A percentile compares a stretch with the other conserved stretches of the same genome.
These are phyloP conservation scores for Ettlia oleoabundans DNA, from an alignment of 139 green algal species.

Conservation along the genomic window DNA sequence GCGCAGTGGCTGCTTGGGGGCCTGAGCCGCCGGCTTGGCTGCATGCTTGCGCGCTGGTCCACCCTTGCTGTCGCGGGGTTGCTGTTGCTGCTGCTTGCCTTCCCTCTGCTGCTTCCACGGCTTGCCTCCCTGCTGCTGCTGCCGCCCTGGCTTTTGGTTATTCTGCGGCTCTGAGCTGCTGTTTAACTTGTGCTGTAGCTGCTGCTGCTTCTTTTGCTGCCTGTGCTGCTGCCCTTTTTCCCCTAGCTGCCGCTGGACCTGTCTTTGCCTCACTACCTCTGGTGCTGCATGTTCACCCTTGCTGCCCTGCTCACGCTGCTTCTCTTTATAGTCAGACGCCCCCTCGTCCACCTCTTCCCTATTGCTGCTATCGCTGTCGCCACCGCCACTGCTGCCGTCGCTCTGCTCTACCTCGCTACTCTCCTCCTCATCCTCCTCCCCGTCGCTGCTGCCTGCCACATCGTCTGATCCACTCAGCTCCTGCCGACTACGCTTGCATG, in stretches of 20 bases:
- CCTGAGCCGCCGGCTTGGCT: not conserved
- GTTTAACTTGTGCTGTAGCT: too few relatives aligned
- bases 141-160: too few relatives aligned
- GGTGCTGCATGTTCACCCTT: not conserved
- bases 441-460: not conserved
- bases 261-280: too few relatives aligned
- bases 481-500: not conserved
- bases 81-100: not conserved
- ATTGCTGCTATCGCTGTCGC: not conserved
- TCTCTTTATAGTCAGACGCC: not conserved
- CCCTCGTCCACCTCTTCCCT: not conserved
- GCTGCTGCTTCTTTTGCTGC: not conserved
- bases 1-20: constrained; percentile 46
- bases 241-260: not conserved
- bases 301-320: not conserved
- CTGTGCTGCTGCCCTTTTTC: not conserved
- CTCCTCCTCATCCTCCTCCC: not conserved
- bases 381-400: not conserved
- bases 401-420: not conserved
- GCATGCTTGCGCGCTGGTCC: not conserved
- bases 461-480: not conserved
- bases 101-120: not conserved
- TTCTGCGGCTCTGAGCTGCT: too few relatives aligned
- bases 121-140: too few relatives aligned
- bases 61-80: not conserved